These are phyloP conservation scores for Argentina anserina DNA, from an alignment of 306 rosid species.

Conservation along the genomic window DNA sequence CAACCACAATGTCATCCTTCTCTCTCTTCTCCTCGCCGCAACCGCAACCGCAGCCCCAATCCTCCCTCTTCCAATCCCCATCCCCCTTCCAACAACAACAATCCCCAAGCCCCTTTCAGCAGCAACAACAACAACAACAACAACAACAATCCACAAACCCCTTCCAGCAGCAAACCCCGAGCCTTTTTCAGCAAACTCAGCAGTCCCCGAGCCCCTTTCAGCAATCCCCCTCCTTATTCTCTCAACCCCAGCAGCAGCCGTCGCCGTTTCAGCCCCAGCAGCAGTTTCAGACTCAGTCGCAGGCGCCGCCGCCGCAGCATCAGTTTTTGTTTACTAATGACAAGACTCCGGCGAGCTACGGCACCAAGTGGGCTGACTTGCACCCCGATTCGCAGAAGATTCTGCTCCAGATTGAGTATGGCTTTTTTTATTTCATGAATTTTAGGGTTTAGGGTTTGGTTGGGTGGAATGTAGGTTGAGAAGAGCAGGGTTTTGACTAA, in stretches of 20 bases:
- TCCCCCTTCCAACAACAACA: constrained; percentile 31
- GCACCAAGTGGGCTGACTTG: constrained; percentile 91
- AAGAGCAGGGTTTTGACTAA: background rate
- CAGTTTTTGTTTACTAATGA: constrained; percentile 69
- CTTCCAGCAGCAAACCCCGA: constrained; percentile 32
- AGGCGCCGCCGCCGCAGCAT: constrained; percentile 28
- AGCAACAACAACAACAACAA: constrained; percentile 21
- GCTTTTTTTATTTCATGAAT: background rate
- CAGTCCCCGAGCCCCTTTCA: constrained; percentile 42
- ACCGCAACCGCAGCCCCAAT: constrained; percentile 10
- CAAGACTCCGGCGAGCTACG: constrained; percentile 70
- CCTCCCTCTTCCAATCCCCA: constrained; percentile 23
- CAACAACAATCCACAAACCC: constrained; percentile 19
- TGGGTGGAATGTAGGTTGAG: background rate
- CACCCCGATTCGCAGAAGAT: constrained; percentile 92
- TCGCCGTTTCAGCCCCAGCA: constrained; percentile 32
- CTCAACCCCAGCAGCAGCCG: constrained; percentile 34
- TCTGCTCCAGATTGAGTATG: constrained; percentile 86
- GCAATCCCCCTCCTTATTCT: constrained; percentile 36
- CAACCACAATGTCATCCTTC: constrained; percentile 59
- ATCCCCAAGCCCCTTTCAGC: constrained; percentile 25
- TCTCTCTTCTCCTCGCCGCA: constrained; percentile 72
- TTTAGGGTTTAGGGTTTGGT: background rate
- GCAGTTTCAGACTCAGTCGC: constrained; percentile 17
- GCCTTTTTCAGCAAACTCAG: constrained; percentile 33